Conservation (phyloP, 169 alveolate genomes). For the Perkinsus chesapeaki region DNA sequence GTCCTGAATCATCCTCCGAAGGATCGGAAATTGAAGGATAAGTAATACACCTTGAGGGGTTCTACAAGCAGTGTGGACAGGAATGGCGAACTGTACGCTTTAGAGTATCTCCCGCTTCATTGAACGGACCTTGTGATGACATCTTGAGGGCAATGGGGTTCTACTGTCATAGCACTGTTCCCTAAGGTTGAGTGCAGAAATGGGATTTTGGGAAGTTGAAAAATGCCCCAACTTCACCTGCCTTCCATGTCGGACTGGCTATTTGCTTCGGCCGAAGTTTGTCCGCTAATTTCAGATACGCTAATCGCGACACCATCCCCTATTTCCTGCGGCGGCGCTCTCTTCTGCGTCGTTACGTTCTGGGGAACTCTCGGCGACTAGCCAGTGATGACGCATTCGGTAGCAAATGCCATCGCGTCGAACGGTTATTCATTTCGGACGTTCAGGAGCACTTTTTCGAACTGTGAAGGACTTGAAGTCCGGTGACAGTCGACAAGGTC, state of each 20-base stretch:
- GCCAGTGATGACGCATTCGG: background rate
- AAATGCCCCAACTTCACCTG: too few relatives aligned
- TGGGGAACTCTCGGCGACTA: background rate
- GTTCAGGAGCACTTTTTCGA: background rate
- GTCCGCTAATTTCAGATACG: background rate
- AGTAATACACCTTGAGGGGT: too few relatives aligned
- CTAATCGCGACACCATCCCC: background rate
- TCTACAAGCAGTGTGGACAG: too few relatives aligned
- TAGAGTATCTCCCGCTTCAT: too few relatives aligned
- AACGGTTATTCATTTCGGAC: background rate
- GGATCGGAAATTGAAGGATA: background rate
- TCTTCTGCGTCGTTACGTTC: background rate
- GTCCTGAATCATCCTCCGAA: background rate
- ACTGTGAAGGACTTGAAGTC: background rate
- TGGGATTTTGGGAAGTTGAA: too few relatives aligned
- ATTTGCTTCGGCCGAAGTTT: too few relatives aligned
- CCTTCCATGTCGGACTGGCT: too few relatives aligned
- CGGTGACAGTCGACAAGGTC: background rate
- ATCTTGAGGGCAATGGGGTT: too few relatives aligned
- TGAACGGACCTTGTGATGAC: too few relatives aligned
- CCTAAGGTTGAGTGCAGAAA: too few relatives aligned
- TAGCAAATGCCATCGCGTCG: background rate
- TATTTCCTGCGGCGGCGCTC: background rate
- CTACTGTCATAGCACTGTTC: too few relatives aligned
- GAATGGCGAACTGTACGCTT: too few relatives aligned